Conservation (phyloP, 1,284 basidiomycete species). For the Ceratobasidium sp. region DNA sequence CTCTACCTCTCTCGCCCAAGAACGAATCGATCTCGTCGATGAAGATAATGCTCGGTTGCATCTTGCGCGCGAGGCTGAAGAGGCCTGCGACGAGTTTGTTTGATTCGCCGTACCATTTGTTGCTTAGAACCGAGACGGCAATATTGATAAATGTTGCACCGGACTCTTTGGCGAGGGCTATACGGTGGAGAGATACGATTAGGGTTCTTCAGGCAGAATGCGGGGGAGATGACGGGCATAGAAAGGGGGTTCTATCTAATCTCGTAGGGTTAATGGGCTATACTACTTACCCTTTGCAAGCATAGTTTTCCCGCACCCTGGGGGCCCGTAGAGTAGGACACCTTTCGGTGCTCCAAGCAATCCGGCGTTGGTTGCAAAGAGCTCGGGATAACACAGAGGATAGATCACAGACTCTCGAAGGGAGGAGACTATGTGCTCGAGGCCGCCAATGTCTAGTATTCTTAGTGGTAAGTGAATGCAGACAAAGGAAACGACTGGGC, state of each 20-base stretch:
- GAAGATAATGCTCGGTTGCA: conserved; percentile 84
- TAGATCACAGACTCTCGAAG: conserved; percentile 97
- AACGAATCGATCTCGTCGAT: conserved; percentile 92
- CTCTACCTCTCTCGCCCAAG: conserved; percentile 83
- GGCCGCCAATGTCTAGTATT: conserved; percentile 87
- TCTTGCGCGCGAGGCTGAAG: conserved; percentile 80
- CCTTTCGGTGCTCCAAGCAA: conserved; percentile 81
- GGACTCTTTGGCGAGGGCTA: conserved; percentile 93
- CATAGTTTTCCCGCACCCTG: conserved; percentile 96
- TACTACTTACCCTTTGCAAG: conserved; percentile 73
- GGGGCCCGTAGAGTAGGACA: conserved; percentile 90
- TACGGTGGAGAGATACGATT: background rate
- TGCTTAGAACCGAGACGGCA: conserved; percentile 81
- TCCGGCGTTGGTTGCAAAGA: conserved; percentile 74
- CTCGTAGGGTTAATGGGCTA: background rate
- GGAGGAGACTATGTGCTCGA: conserved; percentile 92
- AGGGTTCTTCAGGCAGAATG: background rate
- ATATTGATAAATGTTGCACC: conserved; percentile 98
- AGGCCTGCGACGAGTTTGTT: conserved; percentile 96
- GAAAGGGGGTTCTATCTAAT: background rate
- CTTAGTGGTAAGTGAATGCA: conserved; percentile 23
- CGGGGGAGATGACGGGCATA: background rate
- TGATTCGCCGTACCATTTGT: conserved; percentile 98
- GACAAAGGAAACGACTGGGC: conserved; percentile 49
- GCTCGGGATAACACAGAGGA: conserved; percentile 91